These are phyloP conservation scores for Quercus alba DNA, from an alignment of 306 rosid species.

Conservation along the genomic window DNA sequence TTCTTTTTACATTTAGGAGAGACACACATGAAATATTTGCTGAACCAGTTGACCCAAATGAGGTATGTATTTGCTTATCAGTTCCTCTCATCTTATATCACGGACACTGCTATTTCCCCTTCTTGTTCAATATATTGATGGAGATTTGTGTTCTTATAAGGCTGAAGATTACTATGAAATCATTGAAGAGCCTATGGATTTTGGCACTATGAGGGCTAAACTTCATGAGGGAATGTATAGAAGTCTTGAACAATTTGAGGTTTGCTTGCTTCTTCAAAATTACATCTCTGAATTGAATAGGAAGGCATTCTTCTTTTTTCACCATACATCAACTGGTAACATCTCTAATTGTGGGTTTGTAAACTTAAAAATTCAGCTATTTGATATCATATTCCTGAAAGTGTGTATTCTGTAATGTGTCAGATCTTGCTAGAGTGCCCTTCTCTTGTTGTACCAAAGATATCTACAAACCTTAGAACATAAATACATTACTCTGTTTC, in stretches of 20 bases:
- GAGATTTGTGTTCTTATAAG: slow-evolving; percentile 23
- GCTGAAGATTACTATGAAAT: slow-evolving; percentile 56
- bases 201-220: slow-evolving; percentile 83
- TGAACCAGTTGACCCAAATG: slow-evolving; percentile 65
- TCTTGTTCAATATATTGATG: slow-evolving; percentile 11
- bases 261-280: slow-evolving; percentile 25
- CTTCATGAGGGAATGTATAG: slow-evolving; percentile 64
- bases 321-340: neutral
- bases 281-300: neutral
- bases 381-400: neutral
- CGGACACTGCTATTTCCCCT: neutral
- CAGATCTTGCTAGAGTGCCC: neutral
- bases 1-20: slow-evolving; percentile 34
- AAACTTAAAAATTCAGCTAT: neutral
- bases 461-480: neutral
- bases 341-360: neutral
- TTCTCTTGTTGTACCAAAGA: neutral
- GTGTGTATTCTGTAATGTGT: neutral
- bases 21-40: slow-evolving; percentile 67
- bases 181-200: slow-evolving; percentile 73
- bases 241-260: slow-evolving; percentile 64
- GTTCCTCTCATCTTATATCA: neutral
- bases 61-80: slow-evolving; percentile 32
- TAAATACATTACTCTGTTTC: neutral
- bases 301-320: neutral